Evolutionary conservation across 2,329 filamentous ascomycete genomes (phyloP), one percentile per base, ranked within the genome.

Genomic region (Botrytis hyacinthi): DNA sequence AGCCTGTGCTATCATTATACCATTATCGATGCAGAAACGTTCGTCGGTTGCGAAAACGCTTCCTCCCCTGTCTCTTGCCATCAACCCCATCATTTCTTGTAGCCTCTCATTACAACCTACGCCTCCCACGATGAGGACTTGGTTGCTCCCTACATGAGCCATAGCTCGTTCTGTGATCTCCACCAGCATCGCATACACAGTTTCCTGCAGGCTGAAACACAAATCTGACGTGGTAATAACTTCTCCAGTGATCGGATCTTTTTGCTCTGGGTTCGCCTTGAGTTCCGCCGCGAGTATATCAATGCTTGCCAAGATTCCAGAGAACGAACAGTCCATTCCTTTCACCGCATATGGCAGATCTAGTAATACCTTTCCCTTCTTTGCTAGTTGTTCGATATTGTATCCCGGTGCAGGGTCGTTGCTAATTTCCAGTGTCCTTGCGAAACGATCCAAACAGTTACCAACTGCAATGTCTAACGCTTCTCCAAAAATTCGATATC

Each of bases 1-100:
- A 2, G 96, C 96, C 82, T 99, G 95, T 1, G 96, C 96, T 84
- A 99, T 99, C 96, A 99, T 99, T 81, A 99, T 98, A 67, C 96
- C 96, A 80, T 99, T 99, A 83, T 99, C 96, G 78, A 99, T 99
- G 82, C 96, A 99, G 82, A 97, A 99, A 63, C 96, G 87, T 85
- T 99, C 96, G 81, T 99, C 96, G 0, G 95, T 98, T 37, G 96
- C 95, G 83, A 93, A 98, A 5, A 98, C 93, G 79, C 90, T 95
- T 6, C 96, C 96, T 71, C 94, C 93, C 54, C 96, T 86, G 82
- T 97, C 95, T 62, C 86, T 86, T 26, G 95, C 95, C 96, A 99
- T 99, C 65, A 92, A 86, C 26, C 93, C 95, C 96, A 99, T 99
- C 96, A 99, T 99, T 79, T 97, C 90, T 85, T 99, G 96, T 77